These are phyloP conservation scores for Aspergillus pseudoglaucus DNA, from an alignment of 2,329 filamentous ascomycete genomes.

Conservation along the genomic window DNA sequence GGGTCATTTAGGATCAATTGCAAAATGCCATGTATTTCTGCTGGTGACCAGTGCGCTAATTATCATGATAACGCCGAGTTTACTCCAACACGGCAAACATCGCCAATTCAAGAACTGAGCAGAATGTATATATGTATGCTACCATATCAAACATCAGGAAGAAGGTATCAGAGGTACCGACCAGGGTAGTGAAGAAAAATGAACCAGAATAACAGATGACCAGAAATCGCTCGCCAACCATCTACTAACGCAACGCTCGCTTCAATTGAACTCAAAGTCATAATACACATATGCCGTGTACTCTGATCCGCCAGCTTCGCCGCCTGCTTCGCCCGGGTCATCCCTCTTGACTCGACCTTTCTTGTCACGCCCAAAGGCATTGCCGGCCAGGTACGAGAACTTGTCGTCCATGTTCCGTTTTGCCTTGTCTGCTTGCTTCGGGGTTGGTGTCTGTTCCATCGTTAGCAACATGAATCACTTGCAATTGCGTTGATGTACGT, in stretches of 20 bases:
- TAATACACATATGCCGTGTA: slow-evolving; percentile 98
- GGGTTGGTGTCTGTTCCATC: slow-evolving; percentile 56
- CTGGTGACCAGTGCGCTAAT: too few species aligned
- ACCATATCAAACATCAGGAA: not conserved
- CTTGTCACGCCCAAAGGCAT: slow-evolving; percentile 90
- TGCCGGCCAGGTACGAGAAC: slow-evolving; percentile 89
- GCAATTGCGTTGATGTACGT: slow-evolving; percentile 31
- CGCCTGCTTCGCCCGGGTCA: slow-evolving; percentile 72
- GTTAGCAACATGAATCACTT: slow-evolving; percentile 4
- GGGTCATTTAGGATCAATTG: too few species aligned
- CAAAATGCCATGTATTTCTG: too few species aligned
- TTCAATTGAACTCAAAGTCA: slow-evolving; percentile 69
- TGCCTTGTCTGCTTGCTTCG: slow-evolving; percentile 75
- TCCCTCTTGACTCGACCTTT: slow-evolving; percentile 88
- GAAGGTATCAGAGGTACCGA: not conserved
- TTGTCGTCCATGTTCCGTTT: slow-evolving; percentile 71
- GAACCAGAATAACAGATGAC: not conserved
- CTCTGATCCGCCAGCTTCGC: slow-evolving; percentile 64
- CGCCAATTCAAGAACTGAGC: too few species aligned
- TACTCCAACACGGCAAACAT: too few species aligned
- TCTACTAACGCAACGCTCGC: not conserved
- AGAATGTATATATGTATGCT: not conserved
- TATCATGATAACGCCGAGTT: too few species aligned
- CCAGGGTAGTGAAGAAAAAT: not conserved
- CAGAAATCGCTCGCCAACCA: not conserved